phyloP scores from a whole-genome alignment of 2,329 filamentous ascomycete species.

The Xylariaceae sp. region DNA sequence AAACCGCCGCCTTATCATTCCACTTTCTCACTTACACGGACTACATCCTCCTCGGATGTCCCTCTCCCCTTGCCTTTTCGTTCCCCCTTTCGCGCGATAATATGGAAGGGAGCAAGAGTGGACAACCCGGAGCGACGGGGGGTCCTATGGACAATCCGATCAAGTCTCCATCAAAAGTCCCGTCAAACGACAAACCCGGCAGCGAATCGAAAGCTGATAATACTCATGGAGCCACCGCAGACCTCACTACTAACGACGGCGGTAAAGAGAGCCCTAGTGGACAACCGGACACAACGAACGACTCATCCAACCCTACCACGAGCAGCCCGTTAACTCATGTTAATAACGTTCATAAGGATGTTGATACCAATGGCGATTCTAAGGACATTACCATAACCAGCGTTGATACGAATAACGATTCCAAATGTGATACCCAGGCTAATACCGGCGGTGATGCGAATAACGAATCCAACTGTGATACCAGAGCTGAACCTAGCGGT shows the following conservation, averaged over 20 bases:
- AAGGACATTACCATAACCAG: neutral
- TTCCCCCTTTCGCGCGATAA: neutral
- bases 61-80: neutral
- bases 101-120: conserved; percentile 6
- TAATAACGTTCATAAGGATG: neutral
- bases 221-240: neutral
- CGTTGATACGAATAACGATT: neutral
- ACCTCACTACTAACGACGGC: neutral
- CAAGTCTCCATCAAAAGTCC: neutral
- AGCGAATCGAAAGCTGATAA: neutral
- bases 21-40: neutral
- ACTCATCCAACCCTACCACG: neutral
- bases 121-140: neutral
- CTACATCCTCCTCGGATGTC: neutral
- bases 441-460: neutral
- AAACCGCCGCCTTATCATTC: neutral
- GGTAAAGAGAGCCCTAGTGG: neutral
- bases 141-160: neutral
- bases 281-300: neutral
- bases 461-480: neutral
- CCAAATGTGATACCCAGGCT: neutral
- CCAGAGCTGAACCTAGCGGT: neutral
- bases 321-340: neutral
- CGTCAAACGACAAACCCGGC: neutral
- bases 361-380: neutral